Percentiles rank a stretch among this genome's conserved stretches.
Conservation (phyloP, 2,329 filamentous ascomycete species). For the Paecilomyces sp. region DNA sequence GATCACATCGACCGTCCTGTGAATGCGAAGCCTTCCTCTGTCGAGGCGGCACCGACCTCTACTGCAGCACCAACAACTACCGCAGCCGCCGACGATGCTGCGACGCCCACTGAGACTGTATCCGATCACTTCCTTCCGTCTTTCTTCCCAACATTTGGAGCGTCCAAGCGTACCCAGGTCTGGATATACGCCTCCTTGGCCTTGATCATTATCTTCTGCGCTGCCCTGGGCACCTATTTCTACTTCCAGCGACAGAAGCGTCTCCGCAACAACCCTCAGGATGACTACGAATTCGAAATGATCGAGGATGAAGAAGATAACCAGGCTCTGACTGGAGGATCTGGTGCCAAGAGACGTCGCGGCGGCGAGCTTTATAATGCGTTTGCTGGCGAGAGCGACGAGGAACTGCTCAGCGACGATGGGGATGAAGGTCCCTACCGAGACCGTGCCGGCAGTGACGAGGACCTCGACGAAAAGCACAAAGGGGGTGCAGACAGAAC, state of each 20-base stretch:
- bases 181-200: conserved; percentile 88
- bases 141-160: conserved; percentile 83
- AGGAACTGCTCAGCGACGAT: conserved; percentile 50
- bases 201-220: conserved; percentile 81
- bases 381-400: conserved; percentile 88
- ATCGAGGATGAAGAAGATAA: conserved; percentile 70
- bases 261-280: conserved; percentile 64
- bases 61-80: conserved; percentile 19
- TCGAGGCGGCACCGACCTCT: background rate
- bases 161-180: conserved; percentile 75
- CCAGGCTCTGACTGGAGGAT: conserved; percentile 40
- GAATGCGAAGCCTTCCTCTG: conserved; percentile 48
- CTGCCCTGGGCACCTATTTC: conserved; percentile 72
- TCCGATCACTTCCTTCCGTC: conserved; percentile 63
- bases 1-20: conserved; percentile 61
- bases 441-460: conserved; percentile 15
- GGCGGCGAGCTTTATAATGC: conserved; percentile 95
- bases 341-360: conserved; percentile 44
- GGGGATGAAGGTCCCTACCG: conserved; percentile 30
- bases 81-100: conserved; percentile 21
- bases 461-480: conserved; percentile 4
- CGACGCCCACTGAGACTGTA: conserved; percentile 27
- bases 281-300: conserved; percentile 91
- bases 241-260: conserved; percentile 71
- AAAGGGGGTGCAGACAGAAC: conserved; percentile 9